phyloP scores from a whole-genome alignment of 148 eudicot species.

The Cornus florida region DNA sequence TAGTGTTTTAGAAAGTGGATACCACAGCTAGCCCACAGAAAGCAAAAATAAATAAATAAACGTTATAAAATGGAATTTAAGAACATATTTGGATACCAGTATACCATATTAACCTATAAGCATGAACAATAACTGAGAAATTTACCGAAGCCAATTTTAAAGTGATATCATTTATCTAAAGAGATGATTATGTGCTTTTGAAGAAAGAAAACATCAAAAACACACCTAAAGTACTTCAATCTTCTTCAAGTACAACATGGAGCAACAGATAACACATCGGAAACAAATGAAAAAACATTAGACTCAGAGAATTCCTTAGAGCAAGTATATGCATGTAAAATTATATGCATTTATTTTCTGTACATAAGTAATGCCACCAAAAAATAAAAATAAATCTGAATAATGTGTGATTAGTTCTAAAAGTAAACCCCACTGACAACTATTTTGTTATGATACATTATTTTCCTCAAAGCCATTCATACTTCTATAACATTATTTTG shows the following conservation, averaged over 20 bases:
- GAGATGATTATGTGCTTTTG: neutral
- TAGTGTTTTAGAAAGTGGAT: slow-evolving; percentile 72
- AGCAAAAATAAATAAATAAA: too few relatives aligned
- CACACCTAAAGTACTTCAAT: neutral
- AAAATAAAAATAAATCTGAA: neutral
- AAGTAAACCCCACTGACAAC: neutral
- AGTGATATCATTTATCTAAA: too few relatives aligned
- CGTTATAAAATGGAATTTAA: neutral
- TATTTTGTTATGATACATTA: neutral
- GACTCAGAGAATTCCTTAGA: neutral
- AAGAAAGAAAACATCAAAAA: neutral
- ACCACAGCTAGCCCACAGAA: slow-evolving; percentile 59
- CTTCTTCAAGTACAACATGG: neutral
- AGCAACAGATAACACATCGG: neutral
- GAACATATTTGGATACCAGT: neutral
- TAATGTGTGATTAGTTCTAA: neutral
- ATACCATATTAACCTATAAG: neutral
- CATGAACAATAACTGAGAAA: neutral
- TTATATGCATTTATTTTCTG: neutral
- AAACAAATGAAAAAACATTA: neutral
- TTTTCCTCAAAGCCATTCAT: neutral
- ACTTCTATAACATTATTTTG: too few relatives aligned
- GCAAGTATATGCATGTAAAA: too few relatives aligned
- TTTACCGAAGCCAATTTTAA: too few relatives aligned
- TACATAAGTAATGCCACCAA: neutral